Base-by-base conservation (phyloP, 1,139 yeast species). In the Nadsonia starkeyi-henricii region DNA sequence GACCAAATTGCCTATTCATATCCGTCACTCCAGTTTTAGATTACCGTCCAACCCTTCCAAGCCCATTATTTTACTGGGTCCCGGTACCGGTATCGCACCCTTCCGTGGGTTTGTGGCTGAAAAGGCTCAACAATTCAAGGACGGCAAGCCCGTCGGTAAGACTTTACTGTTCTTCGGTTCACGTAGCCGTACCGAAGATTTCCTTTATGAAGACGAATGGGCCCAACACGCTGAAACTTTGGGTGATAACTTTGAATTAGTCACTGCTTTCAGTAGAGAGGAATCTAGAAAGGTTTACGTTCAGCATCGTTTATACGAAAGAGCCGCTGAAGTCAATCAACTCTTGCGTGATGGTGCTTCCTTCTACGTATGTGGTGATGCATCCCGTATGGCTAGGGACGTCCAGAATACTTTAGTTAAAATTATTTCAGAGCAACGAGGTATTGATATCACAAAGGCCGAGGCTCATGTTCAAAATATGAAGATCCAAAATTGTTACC, bases 61-160 rank as follows among this genome's bases (percentile, higher is more conserved):
- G 45, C 96, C 98, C 8, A 75, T 91, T 37, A 85, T 91, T 58
- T 78, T 89, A 82, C 75, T 91, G 62, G 98, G 98, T 41, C 97
- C 98, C 46, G 98, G 98, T 55, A 91, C 98, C 7, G 98, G 98
- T 63, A 91, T 91, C 50, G 97, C 98, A 12, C 98, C 98, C 53
- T 83, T 91, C 71, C 81, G 97, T 67, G 96, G 95, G 2, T 88
- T 91, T 57, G 67, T 91, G 43, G 80, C 94, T 66, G 96, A 88
- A 65, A 81, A 93, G 59, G 82, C 76, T 46, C 68, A 73, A 50
- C 75, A 72, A 57, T 71, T 73, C 39, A 70, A 71, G 48, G 73
- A 73, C 50, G 78, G 79, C 42, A 66, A 69, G 23, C 77, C 75
- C 26, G 69, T 85, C 46, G 97, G 97, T 48, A 77, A 81, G 56